Conservation (phyloP, 2,329 filamentous ascomycete genomes). For the Hymenoscyphus fraxineus region DNA sequence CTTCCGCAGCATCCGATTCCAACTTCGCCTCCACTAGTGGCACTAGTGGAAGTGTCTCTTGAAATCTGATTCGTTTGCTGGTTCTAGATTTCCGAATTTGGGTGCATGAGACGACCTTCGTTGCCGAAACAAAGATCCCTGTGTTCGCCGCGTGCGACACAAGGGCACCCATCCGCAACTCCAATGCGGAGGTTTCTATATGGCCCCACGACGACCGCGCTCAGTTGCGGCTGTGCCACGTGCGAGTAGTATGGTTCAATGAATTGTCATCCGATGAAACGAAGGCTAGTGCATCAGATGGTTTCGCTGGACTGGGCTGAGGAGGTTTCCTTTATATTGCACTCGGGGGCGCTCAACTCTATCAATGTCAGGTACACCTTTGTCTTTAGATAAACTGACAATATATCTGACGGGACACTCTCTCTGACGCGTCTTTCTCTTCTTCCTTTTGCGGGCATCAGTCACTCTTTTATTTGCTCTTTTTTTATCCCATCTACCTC, state of each 20-base stretch:
- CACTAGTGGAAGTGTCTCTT: not conserved
- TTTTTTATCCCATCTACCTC: not conserved
- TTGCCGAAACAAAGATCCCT: conserved; percentile 2
- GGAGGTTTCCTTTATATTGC: not conserved
- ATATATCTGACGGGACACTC: not conserved
- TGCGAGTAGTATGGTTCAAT: not conserved
- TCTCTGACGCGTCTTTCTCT: not conserved
- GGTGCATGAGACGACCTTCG: not conserved
- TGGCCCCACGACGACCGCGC: no score
- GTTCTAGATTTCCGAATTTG: not conserved
- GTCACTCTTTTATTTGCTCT: conserved; percentile 1
- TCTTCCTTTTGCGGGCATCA: not conserved
- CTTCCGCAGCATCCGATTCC: not conserved
- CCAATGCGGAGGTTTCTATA: not conserved
- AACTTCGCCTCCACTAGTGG: not conserved
- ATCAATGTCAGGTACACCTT: not conserved
- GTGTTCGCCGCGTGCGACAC: not conserved
- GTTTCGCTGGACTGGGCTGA: not conserved
- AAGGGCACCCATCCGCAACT: not conserved
- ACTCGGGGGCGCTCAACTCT: not conserved
- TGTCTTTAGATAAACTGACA: not conserved
- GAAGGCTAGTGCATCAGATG: conserved; percentile 3
- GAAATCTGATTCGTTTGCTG: not conserved
- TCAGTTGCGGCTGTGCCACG: not conserved
- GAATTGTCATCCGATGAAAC: conserved; percentile 3